phyloP scores from a whole-genome alignment of 2,329 filamentous ascomycete genomes.

The Xylaria digitata region DNA sequence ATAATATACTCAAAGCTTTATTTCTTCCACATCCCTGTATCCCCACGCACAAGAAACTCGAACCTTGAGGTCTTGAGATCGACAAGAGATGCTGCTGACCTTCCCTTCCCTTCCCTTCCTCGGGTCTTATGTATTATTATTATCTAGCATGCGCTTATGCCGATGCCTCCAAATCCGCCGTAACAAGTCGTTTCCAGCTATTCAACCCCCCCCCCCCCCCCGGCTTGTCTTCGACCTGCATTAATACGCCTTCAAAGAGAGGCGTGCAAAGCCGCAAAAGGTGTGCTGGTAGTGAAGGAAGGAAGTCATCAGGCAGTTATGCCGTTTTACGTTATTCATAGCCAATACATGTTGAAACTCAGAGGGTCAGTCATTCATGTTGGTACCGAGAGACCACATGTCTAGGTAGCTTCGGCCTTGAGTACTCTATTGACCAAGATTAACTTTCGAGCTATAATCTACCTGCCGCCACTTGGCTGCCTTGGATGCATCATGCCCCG shows the following conservation, averaged over 20 bases:
- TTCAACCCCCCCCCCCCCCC: too few species aligned
- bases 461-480: slow-evolving; percentile 7
- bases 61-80: background rate
- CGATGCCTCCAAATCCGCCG: background rate
- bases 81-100: background rate
- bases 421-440: background rate
- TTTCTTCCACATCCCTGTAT: background rate
- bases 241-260: too few species aligned
- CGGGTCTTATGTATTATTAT: background rate
- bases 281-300: too few species aligned
- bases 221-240: too few species aligned
- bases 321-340: too few species aligned
- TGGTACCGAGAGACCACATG: too few species aligned
- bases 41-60: slow-evolving; percentile 5
- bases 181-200: too few species aligned
- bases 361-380: background rate
- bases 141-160: slow-evolving; percentile 3
- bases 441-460: slow-evolving; percentile 2
- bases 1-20: too few species aligned
- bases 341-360: background rate
- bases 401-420: background rate
- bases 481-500: slow-evolving; percentile 4
- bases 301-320: too few species aligned
- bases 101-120: background rate
- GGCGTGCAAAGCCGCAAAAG: too few species aligned